phyloP scores from a whole-genome alignment of 1,284 basidiomycete genomes.

The Pholiota adiposa region DNA sequence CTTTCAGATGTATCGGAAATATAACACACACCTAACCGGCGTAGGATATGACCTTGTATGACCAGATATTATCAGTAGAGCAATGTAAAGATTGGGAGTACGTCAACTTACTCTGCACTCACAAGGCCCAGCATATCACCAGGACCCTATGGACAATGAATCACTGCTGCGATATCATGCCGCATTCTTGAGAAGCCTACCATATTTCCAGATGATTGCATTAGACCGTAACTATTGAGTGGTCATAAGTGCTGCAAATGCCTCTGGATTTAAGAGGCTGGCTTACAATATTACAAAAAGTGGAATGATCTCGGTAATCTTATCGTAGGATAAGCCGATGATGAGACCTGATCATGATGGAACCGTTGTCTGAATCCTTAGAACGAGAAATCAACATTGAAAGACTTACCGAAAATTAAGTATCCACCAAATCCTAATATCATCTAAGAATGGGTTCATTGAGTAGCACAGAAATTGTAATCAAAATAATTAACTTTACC shows the following conservation, averaged over 20 bases:
- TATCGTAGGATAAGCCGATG: slow-evolving; percentile 71
- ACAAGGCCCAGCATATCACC: slow-evolving; percentile 76
- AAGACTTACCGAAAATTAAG: slow-evolving; percentile 61
- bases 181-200: slow-evolving; percentile 38
- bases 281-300: slow-evolving; percentile 70
- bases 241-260: background rate
- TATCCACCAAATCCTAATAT: slow-evolving; percentile 79
- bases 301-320: slow-evolving; percentile 66
- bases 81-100: background rate
- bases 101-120: slow-evolving; percentile 58
- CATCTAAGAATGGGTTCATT: slow-evolving; percentile 48
- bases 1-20: background rate
- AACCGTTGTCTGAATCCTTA: background rate
- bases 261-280: slow-evolving; percentile 16
- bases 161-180: background rate
- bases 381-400: background rate
- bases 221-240: slow-evolving; percentile 60
- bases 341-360: slow-evolving; percentile 42
- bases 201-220: slow-evolving; percentile 73
- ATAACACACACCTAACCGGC: slow-evolving; percentile 55
- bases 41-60: slow-evolving; percentile 63
- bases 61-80: slow-evolving; percentile 8
- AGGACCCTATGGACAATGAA: slow-evolving; percentile 52
- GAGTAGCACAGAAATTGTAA: background rate
- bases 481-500: slow-evolving; percentile 34